phyloP scores from a whole-genome alignment of 768 basidiomycete species.

The Psilocybe subaeruginosa region DNA sequence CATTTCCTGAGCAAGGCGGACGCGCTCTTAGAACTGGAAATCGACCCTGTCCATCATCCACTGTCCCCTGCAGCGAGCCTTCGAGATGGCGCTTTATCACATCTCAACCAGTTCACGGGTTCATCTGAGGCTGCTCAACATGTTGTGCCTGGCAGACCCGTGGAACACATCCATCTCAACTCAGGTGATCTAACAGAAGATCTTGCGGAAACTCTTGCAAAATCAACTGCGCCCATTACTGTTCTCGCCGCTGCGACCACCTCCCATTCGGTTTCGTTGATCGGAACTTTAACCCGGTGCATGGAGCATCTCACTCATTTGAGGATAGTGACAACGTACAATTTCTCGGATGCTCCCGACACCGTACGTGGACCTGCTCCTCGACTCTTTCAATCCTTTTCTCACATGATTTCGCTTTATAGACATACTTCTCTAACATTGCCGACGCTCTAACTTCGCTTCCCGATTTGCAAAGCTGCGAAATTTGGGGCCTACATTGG shows the following conservation, averaged over 20 bases:
- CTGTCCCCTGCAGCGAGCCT: slow-evolving; percentile 35
- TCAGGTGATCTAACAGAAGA: slow-evolving; percentile 62
- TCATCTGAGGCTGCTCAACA: slow-evolving; percentile 55
- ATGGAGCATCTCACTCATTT: slow-evolving; percentile 68
- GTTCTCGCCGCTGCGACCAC: slow-evolving; percentile 64
- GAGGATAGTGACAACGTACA: slow-evolving; percentile 63
- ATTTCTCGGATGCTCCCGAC: slow-evolving; percentile 51
- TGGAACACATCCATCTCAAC: slow-evolving; percentile 63
- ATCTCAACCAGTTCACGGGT: slow-evolving; percentile 62
- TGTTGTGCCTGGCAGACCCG: slow-evolving; percentile 68
- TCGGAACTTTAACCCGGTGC: slow-evolving; percentile 55
- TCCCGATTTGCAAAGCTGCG: slow-evolving; percentile 65
- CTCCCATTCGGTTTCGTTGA: slow-evolving; percentile 57
- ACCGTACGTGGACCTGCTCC: slow-evolving; percentile 42
- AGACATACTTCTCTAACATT: slow-evolving; percentile 69
- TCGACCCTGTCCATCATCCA: slow-evolving; percentile 40
- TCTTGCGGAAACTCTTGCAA: slow-evolving; percentile 53
- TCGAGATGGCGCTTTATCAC: slow-evolving; percentile 40
- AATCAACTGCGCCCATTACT: slow-evolving; percentile 51
- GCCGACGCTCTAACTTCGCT: slow-evolving; percentile 60
- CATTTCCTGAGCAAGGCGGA: slow-evolving; percentile 61
- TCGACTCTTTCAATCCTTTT: slow-evolving; percentile 16
- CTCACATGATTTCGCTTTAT: slow-evolving; percentile 25
- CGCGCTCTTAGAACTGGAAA: slow-evolving; percentile 58
- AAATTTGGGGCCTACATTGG: slow-evolving; percentile 81